A percentile compares a stretch with the other conserved stretches of the same genome.
Conservation (phyloP, 305 asterid species). For the Lippia alba region DNA sequence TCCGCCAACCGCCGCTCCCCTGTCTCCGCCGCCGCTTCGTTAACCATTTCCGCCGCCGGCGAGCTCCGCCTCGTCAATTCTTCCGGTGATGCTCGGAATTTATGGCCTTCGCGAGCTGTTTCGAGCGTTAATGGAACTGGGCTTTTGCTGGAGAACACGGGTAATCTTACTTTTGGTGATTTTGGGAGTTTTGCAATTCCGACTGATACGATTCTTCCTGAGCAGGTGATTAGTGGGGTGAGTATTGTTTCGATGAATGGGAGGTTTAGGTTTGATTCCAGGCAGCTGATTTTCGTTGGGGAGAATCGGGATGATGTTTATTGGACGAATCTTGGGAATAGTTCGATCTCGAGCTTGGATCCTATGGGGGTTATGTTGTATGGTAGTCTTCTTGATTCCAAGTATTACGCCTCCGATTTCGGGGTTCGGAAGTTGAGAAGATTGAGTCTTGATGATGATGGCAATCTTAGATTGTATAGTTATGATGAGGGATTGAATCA, state of each 20-base stretch:
- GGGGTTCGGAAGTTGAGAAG: slow-evolving; percentile 58
- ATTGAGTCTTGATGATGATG: slow-evolving; percentile 73
- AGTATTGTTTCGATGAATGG: slow-evolving; percentile 49
- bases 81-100: slow-evolving; percentile 37
- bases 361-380: slow-evolving; percentile 45
- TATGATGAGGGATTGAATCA: slow-evolving; percentile 43
- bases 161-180: slow-evolving; percentile 62
- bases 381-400: slow-evolving; percentile 11
- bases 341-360: slow-evolving; percentile 42
- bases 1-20: slow-evolving; percentile 57
- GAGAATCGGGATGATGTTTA: slow-evolving; percentile 43
- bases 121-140: slow-evolving; percentile 36
- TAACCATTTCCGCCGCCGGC: slow-evolving; percentile 56
- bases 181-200: slow-evolving; percentile 69
- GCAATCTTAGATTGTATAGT: slow-evolving; percentile 71
- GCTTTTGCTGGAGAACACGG: slow-evolving; percentile 49
- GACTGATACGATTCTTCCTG: slow-evolving; percentile 67
- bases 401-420: slow-evolving; percentile 55
- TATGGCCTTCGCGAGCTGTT: slow-evolving; percentile 54
- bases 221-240: slow-evolving; percentile 53
- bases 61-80: slow-evolving; percentile 55
- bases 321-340: slow-evolving; percentile 41
- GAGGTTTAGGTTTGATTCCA: slow-evolving; percentile 56
- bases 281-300: slow-evolving; percentile 43
- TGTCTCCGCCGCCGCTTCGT: too few species aligned